Conservation (phyloP, 75 land plant genomes). For the Cupressus sempervirens region DNA sequence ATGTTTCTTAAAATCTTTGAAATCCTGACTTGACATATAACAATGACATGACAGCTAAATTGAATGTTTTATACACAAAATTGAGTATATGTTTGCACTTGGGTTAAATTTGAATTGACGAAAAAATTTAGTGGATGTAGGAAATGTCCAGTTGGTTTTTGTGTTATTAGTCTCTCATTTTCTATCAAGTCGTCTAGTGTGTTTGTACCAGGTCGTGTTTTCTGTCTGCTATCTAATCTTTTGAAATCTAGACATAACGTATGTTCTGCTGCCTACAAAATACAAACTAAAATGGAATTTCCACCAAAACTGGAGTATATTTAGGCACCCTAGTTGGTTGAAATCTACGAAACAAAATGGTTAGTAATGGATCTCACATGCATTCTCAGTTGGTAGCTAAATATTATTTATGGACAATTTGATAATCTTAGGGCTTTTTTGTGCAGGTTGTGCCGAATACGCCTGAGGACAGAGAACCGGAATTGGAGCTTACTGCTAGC, state of each 20-base stretch:
- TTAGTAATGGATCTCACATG: not conserved
- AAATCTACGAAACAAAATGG: not conserved
- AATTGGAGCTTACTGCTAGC: constrained; percentile 1
- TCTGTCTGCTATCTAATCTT: not conserved
- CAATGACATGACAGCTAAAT: not conserved
- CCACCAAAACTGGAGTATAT: not conserved
- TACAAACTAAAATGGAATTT: not conserved
- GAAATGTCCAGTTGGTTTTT: not conserved
- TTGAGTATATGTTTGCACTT: not conserved
- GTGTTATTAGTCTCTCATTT: no score
- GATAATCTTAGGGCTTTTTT: not conserved
- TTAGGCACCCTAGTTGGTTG: not conserved
- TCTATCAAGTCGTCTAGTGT: not conserved
- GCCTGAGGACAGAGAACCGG: not conserved
- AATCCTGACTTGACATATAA: not conserved
- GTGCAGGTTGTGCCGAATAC: not conserved
- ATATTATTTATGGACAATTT: not conserved
- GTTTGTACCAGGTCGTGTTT: not conserved
- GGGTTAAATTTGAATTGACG: not conserved
- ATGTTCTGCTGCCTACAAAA: not conserved
- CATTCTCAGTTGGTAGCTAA: not conserved
- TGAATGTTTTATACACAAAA: not conserved
- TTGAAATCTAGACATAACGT: not conserved
- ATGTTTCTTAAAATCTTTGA: not conserved
- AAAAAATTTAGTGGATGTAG: not conserved